phyloP scores from a whole-genome alignment of 164 flowering plant species.

The Aristolochia californica region DNA sequence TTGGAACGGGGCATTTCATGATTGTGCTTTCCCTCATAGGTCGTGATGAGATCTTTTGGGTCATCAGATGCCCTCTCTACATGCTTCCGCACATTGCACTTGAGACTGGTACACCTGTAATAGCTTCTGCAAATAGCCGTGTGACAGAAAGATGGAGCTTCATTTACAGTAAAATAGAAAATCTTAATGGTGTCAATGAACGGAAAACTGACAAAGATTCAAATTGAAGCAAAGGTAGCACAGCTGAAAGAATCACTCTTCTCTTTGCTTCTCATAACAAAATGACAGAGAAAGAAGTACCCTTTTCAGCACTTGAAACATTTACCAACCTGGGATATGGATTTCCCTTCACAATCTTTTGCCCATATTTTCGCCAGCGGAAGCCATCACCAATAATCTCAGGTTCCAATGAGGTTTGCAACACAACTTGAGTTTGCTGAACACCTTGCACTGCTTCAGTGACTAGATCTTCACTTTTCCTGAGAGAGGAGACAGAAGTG shows the following conservation, averaged over 20 bases:
- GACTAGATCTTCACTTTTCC: slow-evolving; percentile 38
- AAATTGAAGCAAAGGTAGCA: neutral
- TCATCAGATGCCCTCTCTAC: slow-evolving; percentile 81
- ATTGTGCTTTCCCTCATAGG: slow-evolving; percentile 88
- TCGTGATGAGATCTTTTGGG: slow-evolving; percentile 69
- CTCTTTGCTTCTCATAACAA: neutral
- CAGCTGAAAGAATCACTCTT: neutral
- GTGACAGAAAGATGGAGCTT: too few species aligned
- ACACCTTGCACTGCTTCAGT: slow-evolving; percentile 32
- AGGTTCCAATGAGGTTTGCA: slow-evolving; percentile 46
- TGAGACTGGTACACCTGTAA: slow-evolving; percentile 30
- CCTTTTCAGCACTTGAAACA: neutral
- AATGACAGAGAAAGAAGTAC: neutral
- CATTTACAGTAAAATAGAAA: neutral
- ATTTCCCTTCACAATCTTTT: slow-evolving; percentile 93
- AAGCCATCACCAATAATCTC: slow-evolving; percentile 69
- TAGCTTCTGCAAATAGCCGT: slow-evolving; percentile 56
- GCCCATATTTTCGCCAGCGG: slow-evolving; percentile 99
- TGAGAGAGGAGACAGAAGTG: slow-evolving; percentile 16
- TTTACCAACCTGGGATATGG: slow-evolving; percentile 75
- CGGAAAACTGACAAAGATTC: neutral
- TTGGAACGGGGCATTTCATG: slow-evolving; percentile 57
- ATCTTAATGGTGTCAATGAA: neutral
- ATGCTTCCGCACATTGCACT: slow-evolving; percentile 79
- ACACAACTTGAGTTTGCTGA: slow-evolving; percentile 29